Evolutionary conservation across 2,329 filamentous ascomycete genomes (phyloP), one percentile per base, ranked within the genome.

Genomic region (Calonectria crousiana): DNA sequence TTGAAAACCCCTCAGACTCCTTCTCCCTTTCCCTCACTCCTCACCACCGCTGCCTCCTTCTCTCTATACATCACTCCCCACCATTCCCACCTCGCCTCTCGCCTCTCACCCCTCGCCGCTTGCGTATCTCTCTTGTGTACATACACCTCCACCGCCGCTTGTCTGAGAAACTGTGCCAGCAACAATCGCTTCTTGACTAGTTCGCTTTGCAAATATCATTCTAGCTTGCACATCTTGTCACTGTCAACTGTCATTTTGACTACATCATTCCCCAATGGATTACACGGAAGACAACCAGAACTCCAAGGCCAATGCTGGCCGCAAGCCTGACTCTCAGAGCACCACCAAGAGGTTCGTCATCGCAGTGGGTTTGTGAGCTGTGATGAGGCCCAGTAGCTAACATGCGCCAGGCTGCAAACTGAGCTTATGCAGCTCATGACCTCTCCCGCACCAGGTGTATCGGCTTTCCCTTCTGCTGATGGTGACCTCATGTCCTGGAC

Each of bases 351-450:
- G 94, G 94, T 95, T 86, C 67, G 86, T 74, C 36, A 34, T 51
- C 66, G 60, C 10, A 53, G 69, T 47, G 58, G 67, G 67, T 70
- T 58, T 41, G 8, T 26, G 38, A n/a, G 26, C 44, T 20, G 16
- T 30, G 23, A 32, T 23, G 36, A 62, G 36, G 2, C 51, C 30
- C 51, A 44, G 51, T 67, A 52, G 56, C 76, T 80, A 56, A 77
- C 66, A 53, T 30, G 10, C 20, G 13, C 30, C 82, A 98, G 97
- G 81, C 90, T 99, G 72, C 97, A 99, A 87, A 97, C 96, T 64
- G 97, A 99, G 87, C 91, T 99, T 79, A 98, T 99, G 96, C 94
- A 97, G 85, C 92, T 99, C 80, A 98, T 99, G 97, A 96, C 95
- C 81, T 96, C 96, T 52, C 93, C 96, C 2, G 96, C 96, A 0